Conservation (phyloP, 2,329 filamentous ascomycete species). For the Fusarium torulosum region DNA sequence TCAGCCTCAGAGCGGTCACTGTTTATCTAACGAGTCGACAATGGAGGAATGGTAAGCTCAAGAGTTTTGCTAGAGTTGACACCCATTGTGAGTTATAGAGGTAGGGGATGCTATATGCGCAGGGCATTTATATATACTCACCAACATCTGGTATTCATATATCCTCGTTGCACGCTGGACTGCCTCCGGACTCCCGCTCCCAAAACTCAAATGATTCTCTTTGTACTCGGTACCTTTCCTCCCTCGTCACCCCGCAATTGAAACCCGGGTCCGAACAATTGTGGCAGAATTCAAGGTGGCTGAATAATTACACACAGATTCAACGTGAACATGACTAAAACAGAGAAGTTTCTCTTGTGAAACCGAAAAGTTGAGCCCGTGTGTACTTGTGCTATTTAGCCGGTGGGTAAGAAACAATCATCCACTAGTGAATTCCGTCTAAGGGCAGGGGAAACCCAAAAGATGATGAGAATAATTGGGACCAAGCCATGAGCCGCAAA, state of each 20-base stretch:
- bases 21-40: conserved; percentile 1
- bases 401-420: not conserved
- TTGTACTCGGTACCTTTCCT: not conserved
- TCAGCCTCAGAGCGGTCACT: conserved; percentile 34
- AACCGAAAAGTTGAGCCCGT: not conserved
- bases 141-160: not conserved
- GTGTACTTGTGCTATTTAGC: not conserved
- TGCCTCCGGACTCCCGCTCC: not conserved
- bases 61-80: not conserved
- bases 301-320: not conserved
- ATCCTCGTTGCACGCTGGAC: not conserved
- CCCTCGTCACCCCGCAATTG: conserved; percentile 32
- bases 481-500: conserved; percentile 19
- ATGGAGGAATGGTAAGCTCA: not conserved
- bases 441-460: not conserved
- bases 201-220: not conserved
- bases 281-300: conserved; percentile 5
- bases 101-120: not conserved
- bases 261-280: not conserved
- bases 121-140: not conserved
- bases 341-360: not conserved
- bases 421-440: not conserved
- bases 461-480: conserved; percentile 3
- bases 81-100: not conserved
- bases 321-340: not conserved